A percentile compares a stretch with the other conserved stretches of the same genome.
These are phyloP conservation scores for Diutina siamensis DNA, from an alignment of 1,139 yeast species.

Conservation along the genomic window DNA sequence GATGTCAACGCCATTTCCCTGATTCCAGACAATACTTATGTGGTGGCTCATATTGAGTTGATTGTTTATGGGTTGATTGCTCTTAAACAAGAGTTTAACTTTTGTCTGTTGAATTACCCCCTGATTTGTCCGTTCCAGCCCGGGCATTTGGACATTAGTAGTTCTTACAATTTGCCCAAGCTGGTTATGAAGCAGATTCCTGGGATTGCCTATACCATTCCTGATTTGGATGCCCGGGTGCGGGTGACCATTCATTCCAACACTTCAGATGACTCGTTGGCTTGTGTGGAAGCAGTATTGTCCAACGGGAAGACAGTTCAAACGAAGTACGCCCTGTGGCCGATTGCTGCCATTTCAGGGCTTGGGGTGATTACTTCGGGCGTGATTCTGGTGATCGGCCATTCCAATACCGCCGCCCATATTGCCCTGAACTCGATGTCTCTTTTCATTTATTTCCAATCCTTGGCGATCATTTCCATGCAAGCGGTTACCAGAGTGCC, in stretches of 20 bases:
- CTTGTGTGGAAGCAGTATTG: conserved; percentile 86
- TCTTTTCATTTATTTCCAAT: conserved; percentile 85
- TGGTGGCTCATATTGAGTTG: conserved; percentile 56
- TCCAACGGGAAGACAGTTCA: conserved; percentile 91
- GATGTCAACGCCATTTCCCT: conserved; percentile 74
- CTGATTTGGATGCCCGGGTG: conserved; percentile 90
- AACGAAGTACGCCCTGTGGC: conserved; percentile 93
- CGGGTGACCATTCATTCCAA: conserved; percentile 45
- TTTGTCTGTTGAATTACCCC: conserved; percentile 44
- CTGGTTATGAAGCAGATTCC: conserved; percentile 51
- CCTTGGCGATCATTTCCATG: conserved; percentile 87
- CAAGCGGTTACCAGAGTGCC: conserved; percentile 91
- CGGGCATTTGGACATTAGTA: conserved; percentile 70
- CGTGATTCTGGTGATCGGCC: conserved; percentile 75
- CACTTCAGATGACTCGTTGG: conserved; percentile 40
- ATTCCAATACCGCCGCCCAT: conserved; percentile 89
- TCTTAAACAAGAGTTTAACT: conserved; percentile 40
- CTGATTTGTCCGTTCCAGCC: conserved; percentile 74
- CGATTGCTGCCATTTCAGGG: conserved; percentile 86
- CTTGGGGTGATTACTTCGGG: conserved; percentile 83
- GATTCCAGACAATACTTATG: conserved; percentile 45
- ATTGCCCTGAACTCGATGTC: conserved; percentile 94
- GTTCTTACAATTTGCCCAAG: conserved; percentile 21
- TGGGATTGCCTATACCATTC: conserved; percentile 75
- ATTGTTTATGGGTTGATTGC: conserved; percentile 76